Evolutionary conservation across 208 protist species (phyloP).

Genomic region (Vickermania ingenoplastis): DNA sequence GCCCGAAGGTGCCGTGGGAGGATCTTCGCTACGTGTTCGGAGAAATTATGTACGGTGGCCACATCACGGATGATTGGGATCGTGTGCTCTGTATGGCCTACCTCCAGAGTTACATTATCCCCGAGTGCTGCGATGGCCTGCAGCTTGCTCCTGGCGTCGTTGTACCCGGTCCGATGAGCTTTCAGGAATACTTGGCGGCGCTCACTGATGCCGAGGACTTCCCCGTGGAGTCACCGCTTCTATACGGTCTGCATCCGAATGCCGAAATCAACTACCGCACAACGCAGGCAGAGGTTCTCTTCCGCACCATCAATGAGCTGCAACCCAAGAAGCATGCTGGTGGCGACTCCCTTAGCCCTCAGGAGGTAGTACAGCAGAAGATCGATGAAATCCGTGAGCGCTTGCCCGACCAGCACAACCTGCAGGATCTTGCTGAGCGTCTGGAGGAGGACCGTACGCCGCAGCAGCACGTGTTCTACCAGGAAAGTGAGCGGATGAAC

Average conservation of each 20-base stretch:
- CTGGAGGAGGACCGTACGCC: conserved; percentile 95
- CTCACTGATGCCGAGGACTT: conserved; percentile 86
- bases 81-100: conserved; percentile 95
- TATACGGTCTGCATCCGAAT: conserved; percentile 98
- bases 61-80: conserved; percentile 99
- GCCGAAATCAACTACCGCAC: conserved; percentile 98
- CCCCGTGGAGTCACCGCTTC: conserved; percentile 90
- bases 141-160: conserved; percentile 91
- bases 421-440: conserved; percentile 87
- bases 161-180: conserved; percentile 74
- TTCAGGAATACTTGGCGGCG: conserved; percentile 94
- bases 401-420: conserved; percentile 87
- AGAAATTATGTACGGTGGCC: conserved; percentile 99
- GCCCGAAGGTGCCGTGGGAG: conserved; percentile 96
- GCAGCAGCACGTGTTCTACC: conserved; percentile 96
- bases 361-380: conserved; percentile 89
- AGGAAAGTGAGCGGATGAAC: conserved; percentile 99
- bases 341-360: conserved; percentile 77
- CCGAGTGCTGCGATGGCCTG: conserved; percentile 87
- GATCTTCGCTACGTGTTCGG: conserved; percentile 98
- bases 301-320: conserved; percentile 95
- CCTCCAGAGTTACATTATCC: conserved; percentile 84
- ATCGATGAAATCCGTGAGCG: conserved; percentile 89
- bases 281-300: conserved; percentile 92
- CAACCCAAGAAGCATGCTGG: conserved; percentile 89